A percentile compares a stretch with the other conserved stretches of the same genome.
phyloP scores from a whole-genome alignment of 2,329 filamentous ascomycete genomes.

The Hirsutella thompsonii region DNA sequence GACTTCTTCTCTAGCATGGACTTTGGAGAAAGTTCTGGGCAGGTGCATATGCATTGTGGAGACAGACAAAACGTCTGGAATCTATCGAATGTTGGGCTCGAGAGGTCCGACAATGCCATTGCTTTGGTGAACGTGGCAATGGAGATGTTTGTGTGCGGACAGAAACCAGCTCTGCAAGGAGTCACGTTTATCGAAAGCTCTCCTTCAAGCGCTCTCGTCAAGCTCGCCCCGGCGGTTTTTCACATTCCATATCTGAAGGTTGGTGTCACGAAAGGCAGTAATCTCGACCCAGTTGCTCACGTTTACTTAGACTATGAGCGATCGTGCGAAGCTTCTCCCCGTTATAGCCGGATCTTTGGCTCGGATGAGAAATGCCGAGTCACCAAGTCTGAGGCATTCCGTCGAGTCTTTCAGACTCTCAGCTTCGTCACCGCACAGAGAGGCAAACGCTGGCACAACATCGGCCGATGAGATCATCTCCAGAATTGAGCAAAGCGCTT shows the following conservation, averaged over 20 bases:
- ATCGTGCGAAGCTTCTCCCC: constrained; percentile 13
- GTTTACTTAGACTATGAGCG: constrained; percentile 11
- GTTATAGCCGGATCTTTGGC: constrained; percentile 17
- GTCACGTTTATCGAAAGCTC: constrained; percentile 9
- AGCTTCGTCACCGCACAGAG: too few relatives aligned
- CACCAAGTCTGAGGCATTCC: constrained; percentile 18
- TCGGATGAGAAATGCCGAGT: constrained; percentile 20
- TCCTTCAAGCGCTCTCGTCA: constrained; percentile 11
- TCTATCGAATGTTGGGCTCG: neutral
- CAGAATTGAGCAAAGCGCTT: neutral
- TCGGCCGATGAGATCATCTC: neutral
- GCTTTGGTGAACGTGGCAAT: constrained; percentile 10
- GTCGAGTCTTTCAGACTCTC: constrained; percentile 5
- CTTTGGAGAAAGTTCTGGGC: neutral
- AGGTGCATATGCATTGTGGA: neutral
- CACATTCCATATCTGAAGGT: constrained; percentile 22
- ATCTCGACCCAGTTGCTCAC: constrained; percentile 3
- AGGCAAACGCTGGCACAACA: too few relatives aligned
- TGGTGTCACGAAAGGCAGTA: neutral
- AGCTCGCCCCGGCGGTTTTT: constrained; percentile 22
- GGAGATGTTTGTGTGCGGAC: constrained; percentile 14
- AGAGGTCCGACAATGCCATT: neutral
- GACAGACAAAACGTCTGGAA: neutral
- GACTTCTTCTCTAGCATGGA: constrained; percentile 14
- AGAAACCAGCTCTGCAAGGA: constrained; percentile 9